Evolutionary conservation across 768 basidiomycete species (phyloP), one percentile per base, ranked within the genome.

Genomic region (Paxillus involutus): DNA sequence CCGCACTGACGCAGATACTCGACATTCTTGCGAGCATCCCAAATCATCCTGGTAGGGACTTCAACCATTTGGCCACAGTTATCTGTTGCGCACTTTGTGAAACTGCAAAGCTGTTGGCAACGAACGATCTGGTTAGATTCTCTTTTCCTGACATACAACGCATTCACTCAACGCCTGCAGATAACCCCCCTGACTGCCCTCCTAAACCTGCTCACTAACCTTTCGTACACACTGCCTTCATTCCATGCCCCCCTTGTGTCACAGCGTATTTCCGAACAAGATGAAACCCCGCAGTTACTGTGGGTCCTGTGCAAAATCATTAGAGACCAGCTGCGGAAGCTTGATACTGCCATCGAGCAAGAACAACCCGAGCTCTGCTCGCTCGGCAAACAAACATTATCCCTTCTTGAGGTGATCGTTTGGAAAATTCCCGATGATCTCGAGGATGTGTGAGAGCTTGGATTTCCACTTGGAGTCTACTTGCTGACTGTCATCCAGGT

Each of bases 321-420:
- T 49, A 63, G 68, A 26, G 59, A 72, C 21, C 71, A 80, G 40
- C 59, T 70, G 36, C 68, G 80, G 16, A 56, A 59, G 10, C 73
- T 76, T 17, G 61, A 69, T 24, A 70, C 65, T 39, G 61, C 63
- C 16, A 54, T 57, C 24, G 67, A 59, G 24, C 57, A 67, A 13
- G 61, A 64, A 3, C 68, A 56, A 24, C 54, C 58, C 0, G 64
- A 58, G 3, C 58, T 71, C 37, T 49, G 56, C 44, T 51, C 55
- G 17, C 69, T 87, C 5, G 78, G 73, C 24, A 64, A 58, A 37
- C 77, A 80, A 58, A 69, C 70, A 0, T 51, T 84, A 2, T 70
- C 70, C 7, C 70, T 89, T 13, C 67, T 88, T 13, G 84, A 88
- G 62, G 72, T 76, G 0, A 57, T 89, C 30, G 78, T 77, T 51